phyloP scores from a whole-genome alignment of 78 protist genomes.

The Dictyostelium intermedium region DNA sequence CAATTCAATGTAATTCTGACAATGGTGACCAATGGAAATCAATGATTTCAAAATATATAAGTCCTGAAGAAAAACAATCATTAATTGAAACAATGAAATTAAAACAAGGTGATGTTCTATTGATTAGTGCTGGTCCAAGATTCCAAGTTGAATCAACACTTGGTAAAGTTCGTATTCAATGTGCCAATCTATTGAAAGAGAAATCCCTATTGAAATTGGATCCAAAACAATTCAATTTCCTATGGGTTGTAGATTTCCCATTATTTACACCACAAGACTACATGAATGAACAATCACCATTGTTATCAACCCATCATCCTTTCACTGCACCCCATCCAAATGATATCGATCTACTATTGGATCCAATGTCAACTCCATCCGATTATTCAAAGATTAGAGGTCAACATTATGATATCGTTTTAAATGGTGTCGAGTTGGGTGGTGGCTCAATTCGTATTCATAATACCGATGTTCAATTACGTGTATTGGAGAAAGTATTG shows the following conservation, averaged over 20 bases:
- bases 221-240: conserved; percentile 82
- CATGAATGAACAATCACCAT: conserved; percentile 15
- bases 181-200: conserved; percentile 25
- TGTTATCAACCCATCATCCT: conserved; percentile 89
- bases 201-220: conserved; percentile 16
- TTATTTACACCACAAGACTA: conserved; percentile 77
- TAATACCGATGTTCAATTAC: conserved; percentile 68
- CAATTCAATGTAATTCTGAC: neutral
- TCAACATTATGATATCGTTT: conserved; percentile 90
- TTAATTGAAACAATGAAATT: neutral
- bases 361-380: neutral
- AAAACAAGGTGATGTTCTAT: conserved; percentile 51
- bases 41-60: neutral
- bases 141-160: conserved; percentile 28
- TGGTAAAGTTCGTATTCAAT: conserved; percentile 35
- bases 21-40: conserved; percentile 39
- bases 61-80: neutral
- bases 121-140: conserved; percentile 72
- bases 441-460: conserved; percentile 95
- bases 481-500: conserved; percentile 48
- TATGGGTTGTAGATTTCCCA: conserved; percentile 95
- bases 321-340: conserved; percentile 93
- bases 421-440: conserved; percentile 93
- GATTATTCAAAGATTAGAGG: conserved; percentile 61
- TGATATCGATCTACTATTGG: conserved; percentile 46